phyloP scores from a whole-genome alignment of 2,329 filamentous ascomycete species.

The Fusarium multiceps region DNA sequence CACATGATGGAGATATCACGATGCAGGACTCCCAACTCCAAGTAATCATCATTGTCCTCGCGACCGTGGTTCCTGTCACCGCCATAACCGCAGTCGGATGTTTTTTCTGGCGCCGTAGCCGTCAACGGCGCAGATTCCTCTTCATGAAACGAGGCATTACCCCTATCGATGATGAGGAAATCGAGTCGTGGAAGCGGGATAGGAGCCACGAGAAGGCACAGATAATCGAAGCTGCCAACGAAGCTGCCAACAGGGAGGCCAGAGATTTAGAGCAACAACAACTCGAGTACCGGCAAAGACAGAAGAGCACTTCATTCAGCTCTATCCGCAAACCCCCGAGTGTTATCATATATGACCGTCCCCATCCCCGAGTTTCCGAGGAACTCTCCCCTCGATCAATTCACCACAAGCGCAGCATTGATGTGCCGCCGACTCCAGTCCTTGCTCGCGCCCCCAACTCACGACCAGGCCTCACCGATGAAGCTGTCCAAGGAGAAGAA shows the following conservation, averaged over 20 bases:
- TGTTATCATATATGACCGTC: conserved; percentile 65
- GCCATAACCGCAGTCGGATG: conserved; percentile 50
- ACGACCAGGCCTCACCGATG: conserved; percentile 71
- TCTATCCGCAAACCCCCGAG: conserved; percentile 61
- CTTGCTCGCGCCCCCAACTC: conserved; percentile 71
- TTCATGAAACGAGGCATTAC: conserved; percentile 67
- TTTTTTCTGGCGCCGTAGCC: conserved; percentile 54
- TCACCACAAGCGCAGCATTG: conserved; percentile 56
- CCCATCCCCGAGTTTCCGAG: conserved; percentile 42
- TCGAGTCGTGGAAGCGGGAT: conserved; percentile 69
- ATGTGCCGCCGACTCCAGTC: conserved; percentile 62
- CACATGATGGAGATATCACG: conserved; percentile 40
- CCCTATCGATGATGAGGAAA: conserved; percentile 73
- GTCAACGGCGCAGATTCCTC: conserved; percentile 49
- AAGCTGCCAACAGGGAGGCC: conserved; percentile 20
- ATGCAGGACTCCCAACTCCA: conserved; percentile 49
- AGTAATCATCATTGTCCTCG: conserved; percentile 63
- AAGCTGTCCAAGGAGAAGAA: conserved; percentile 68
- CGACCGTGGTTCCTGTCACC: conserved; percentile 60
- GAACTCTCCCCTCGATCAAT: conserved; percentile 48
- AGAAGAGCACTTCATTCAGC: conserved; percentile 47
- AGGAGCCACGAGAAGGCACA: conserved; percentile 49
- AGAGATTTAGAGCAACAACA: conserved; percentile 20
- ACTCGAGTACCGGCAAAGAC: conserved; percentile 42
- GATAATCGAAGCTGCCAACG: conserved; percentile 35